Conservation (phyloP, 2,329 filamentous ascomycete genomes). For the Blastomyces parvus region DNA sequence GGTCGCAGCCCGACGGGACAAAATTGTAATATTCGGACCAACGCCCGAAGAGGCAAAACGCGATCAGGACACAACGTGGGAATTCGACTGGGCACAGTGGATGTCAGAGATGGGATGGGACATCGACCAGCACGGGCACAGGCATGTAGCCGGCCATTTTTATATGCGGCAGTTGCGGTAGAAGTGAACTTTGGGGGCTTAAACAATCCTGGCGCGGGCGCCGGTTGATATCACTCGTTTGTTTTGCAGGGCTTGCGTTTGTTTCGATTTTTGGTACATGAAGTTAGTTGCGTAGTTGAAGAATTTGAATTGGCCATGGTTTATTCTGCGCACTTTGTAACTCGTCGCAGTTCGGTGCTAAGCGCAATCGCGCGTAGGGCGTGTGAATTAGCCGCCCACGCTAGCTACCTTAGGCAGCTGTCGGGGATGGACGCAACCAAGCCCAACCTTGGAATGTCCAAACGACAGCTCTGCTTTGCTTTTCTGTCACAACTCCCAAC, state of each 20-base stretch:
- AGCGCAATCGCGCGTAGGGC: not conserved
- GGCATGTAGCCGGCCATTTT: not conserved
- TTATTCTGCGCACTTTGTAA: too few relatives aligned
- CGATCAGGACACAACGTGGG: not conserved
- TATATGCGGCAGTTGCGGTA: not conserved
- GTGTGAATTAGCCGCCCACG: not conserved
- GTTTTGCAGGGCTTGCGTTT: not conserved
- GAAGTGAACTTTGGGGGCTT: not conserved
- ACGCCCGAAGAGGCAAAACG: not conserved
- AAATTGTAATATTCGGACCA: not conserved
- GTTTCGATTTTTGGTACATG: not conserved
- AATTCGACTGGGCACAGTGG: not conserved
- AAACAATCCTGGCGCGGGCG: not conserved
- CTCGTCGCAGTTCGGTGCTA: not conserved
- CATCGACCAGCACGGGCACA: accelerated
- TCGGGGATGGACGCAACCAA: not conserved
- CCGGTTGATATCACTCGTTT: not conserved
- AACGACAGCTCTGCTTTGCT: not conserved
- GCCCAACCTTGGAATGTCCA: too few relatives aligned
- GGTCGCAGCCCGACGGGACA: not conserved
- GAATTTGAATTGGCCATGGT: not conserved
- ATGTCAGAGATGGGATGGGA: not conserved
- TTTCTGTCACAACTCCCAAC: not conserved
- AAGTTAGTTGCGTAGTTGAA: not conserved
- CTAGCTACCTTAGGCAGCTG: not conserved